Evolutionary conservation across 2,329 filamentous ascomycete genomes (phyloP), one percentile per base, ranked within the genome.

Genomic region (Conoideocrella luteorostrata): DNA sequence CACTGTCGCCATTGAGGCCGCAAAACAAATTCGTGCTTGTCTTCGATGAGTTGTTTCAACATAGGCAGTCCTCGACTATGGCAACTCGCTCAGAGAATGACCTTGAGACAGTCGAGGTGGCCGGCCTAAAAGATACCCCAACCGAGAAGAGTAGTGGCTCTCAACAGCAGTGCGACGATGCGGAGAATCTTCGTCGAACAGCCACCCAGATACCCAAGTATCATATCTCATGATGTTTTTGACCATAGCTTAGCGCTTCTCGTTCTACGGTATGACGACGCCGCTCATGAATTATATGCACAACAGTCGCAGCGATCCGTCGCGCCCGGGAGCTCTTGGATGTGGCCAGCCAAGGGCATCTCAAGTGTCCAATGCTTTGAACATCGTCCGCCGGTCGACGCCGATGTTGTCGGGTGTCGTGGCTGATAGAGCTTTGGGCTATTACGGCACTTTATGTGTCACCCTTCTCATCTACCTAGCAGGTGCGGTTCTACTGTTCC

Each of bases 181-280:
- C n/a, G n/a, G n/a, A n/a, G n/a, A n/a, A n/a, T n/a, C n/a, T n/a
- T n/a, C n/a, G n/a, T n/a, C n/a, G n/a, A n/a, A n/a, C n/a, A n/a
- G n/a, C n/a, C n/a, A n/a, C n/a, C n/a, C n/a, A n/a, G n/a, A n/a
- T n/a, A n/a, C n/a, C n/a, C n/a, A n/a, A n/a, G n/a, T n/a, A n/a
- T n/a, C n/a, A n/a, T n/a, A n/a, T n/a, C n/a, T n/a, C n/a, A n/a
- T n/a, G n/a, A n/a, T 37, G 34, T 22, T 37, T 15, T 15, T 37
- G 21, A 37, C 22, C 20, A 37, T 24, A 22, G 34, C 34, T n/a
- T 20, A 37, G 34, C 34, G 34, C 7, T 37, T 37, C 34, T 37
- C 20, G 5, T 37, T 37, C 20, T 37, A 37, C 11, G 34, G 34
- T 13, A 37, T 37, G 34, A 24, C 34, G 34, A 22, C 20, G 15